Evolutionary conservation across 2,329 filamentous ascomycete species (phyloP).

Genomic region (Hypomyces rosellus): DNA sequence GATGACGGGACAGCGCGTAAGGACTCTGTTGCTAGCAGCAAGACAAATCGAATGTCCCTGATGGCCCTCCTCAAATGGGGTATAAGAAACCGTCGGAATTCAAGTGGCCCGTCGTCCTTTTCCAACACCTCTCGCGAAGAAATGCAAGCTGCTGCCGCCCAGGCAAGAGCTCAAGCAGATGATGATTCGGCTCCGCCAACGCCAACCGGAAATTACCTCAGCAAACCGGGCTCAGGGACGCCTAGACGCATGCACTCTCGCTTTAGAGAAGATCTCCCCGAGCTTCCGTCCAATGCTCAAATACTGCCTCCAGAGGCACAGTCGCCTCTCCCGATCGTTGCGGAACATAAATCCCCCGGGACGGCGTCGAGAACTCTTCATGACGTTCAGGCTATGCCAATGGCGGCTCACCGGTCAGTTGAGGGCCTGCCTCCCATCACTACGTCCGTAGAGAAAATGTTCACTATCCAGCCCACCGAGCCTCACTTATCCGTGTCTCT

Average conservation of each 20-base stretch:
- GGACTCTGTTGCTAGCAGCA: conserved; percentile 48
- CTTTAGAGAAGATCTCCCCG: conserved; percentile 87
- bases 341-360: conserved; percentile 21
- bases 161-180: conserved; percentile 29
- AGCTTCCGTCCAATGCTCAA: conserved; percentile 75
- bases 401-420: conserved; percentile 36
- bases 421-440: conserved; percentile 19
- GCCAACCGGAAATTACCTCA: conserved; percentile 21
- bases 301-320: conserved; percentile 70
- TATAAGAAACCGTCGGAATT: conserved; percentile 49
- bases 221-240: conserved; percentile 36
- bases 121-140: conserved; percentile 89
- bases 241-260: conserved; percentile 81
- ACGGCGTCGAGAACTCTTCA: conserved; percentile 21
- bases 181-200: conserved; percentile 2
- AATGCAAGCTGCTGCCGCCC: conserved; percentile 43
- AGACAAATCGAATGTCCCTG: conserved; percentile 48
- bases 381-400: conserved; percentile 39
- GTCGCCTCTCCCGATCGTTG: conserved; percentile 28
- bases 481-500: conserved; percentile 75
- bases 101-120: conserved; percentile 65
- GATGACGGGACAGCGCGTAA: conserved; percentile 47
- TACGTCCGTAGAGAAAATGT: conserved; percentile 19
- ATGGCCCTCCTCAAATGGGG: conserved; percentile 70
- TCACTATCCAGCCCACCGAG: conserved; percentile 41